A percentile compares a stretch with the other conserved stretches of the same genome.
Conservation (phyloP, 768 basidiomycete species). For the Goffeauzyma gilvescens region DNA sequence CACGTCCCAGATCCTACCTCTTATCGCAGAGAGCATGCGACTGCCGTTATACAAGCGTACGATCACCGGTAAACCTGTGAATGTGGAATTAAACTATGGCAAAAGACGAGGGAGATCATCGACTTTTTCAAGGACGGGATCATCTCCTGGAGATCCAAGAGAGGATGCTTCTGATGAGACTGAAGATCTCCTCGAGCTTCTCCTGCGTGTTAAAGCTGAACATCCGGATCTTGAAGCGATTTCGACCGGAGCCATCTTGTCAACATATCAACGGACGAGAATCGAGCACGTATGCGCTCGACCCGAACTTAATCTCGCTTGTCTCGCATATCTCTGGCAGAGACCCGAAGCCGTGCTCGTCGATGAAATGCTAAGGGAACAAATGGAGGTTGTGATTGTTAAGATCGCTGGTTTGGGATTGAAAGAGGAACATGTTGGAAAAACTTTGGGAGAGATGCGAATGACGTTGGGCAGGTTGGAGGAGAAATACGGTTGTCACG, state of each 20-base stretch:
- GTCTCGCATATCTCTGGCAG: constrained; percentile 86
- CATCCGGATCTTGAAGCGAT: constrained; percentile 73
- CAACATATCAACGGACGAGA: constrained; percentile 87
- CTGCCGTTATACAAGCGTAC: constrained; percentile 67
- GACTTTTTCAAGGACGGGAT: too few relatives aligned
- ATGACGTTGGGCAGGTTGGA: constrained; percentile 33
- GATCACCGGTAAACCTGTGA: constrained; percentile 62
- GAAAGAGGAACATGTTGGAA: constrained; percentile 56
- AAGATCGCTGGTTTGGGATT: constrained; percentile 93
- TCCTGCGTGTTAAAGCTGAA: constrained; percentile 49
- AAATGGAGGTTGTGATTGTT: constrained; percentile 66
- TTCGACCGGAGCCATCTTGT: constrained; percentile 88
- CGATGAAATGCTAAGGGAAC: constrained; percentile 61
- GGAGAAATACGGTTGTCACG: constrained; percentile 62
- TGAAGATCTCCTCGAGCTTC: constrained; percentile 64
- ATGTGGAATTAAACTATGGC: constrained; percentile 74
- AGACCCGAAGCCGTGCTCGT: constrained; percentile 69
- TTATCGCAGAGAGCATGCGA: constrained; percentile 64
- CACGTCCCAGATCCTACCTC: constrained; percentile 73
- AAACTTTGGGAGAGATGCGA: constrained; percentile 53
- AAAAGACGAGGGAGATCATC: constrained; percentile 37
- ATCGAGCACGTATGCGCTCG: constrained; percentile 92
- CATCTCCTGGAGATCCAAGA: too few relatives aligned
- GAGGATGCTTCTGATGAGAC: too few relatives aligned
- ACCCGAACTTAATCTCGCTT: constrained; percentile 43